Evolutionary conservation across 192 early-diverging fungal species (phyloP).

Genomic region (Geranomyces michiganensis): DNA sequence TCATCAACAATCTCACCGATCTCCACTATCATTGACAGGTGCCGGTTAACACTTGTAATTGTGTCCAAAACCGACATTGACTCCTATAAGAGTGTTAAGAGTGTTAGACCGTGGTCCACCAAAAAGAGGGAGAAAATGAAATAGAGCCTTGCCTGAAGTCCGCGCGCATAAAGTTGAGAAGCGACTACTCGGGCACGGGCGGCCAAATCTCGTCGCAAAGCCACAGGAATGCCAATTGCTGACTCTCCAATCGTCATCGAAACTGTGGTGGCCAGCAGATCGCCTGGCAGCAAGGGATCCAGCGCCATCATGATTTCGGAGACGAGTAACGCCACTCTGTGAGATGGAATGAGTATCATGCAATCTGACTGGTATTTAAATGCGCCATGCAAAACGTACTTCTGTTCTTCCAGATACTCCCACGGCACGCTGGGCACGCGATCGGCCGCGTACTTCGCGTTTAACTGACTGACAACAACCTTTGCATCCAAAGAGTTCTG

Average conservation of each 20-base stretch:
- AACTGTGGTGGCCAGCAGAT: conserved; percentile 12
- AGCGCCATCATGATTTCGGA: conserved; percentile 22
- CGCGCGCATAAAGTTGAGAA: background rate
- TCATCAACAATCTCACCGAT: conserved; percentile 22
- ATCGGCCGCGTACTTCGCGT: background rate
- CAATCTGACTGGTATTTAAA: too few species aligned
- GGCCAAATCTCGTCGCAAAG: background rate
- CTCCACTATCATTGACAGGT: conserved; percentile 31
- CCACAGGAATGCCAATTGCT: conserved; percentile 19
- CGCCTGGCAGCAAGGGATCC: background rate
- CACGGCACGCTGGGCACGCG: conserved; percentile 34
- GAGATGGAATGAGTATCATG: background rate
- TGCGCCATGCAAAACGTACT: conserved; percentile 6
- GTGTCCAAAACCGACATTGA: background rate
- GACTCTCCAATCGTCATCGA: conserved; percentile 27
- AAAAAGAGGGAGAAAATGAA: too few species aligned
- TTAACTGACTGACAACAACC: conserved; percentile 4
- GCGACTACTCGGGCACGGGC: background rate
- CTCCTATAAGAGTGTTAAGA: too few species aligned
- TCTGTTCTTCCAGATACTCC: conserved; percentile 44
- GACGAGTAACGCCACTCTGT: conserved; percentile 15
- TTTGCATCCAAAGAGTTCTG: background rate
- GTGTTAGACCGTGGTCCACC: too few species aligned
- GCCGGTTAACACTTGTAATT: conserved; percentile 6
- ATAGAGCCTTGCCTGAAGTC: too few species aligned